Evolutionary conservation across 768 basidiomycete species (phyloP), one percentile per base, ranked within the genome.

Genomic region (Pisolithus orientalis): DNA sequence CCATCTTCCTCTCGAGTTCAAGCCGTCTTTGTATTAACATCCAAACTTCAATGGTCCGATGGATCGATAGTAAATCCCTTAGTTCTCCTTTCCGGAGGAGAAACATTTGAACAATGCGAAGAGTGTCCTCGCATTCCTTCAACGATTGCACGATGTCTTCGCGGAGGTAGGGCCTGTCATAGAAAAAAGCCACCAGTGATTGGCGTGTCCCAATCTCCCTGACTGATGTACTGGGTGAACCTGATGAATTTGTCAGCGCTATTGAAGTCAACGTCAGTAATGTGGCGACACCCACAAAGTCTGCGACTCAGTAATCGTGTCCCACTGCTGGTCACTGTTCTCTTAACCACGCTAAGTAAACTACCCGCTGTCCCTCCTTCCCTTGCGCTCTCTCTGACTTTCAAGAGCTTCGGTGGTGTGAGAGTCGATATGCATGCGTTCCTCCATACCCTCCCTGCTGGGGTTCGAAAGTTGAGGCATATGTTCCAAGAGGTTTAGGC

Each of bases 361-460:
- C 84, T 90, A 4, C 92, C 92, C 51, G 78, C 80, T 10, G 71
- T 65, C 0, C 88, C 83, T 0, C 88, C 87, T 60, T 92, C 90
- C 29, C 82, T 74, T 27, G 82, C 76, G 29, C 77, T 78, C 70
- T 92, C 89, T 24, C 83, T 77, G 49, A 94, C n/a, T 85, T 66
- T 94, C 92, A 43, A 94, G 79, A n/a, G 87, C 85, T 63, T 87
- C 85, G 67, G 93, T 85, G 1, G 92, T 93, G 63, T 93, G 84
- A 4, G 87, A 78, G 63, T 94, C 92, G 51, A 94, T 90, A 58
- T 91, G 86, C 89, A 94, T 90, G n/a, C 84, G 75, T 25, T 75
- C 71, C 27, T 72, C 62, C 14, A 65, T 55, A 16, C 66, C 73
- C 65, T 92, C 87, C 56, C 74, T 79, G 40, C 71, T 74, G 0